Conservation (phyloP, 2,329 filamentous ascomycete species). For the Tolypocladium album region DNA sequence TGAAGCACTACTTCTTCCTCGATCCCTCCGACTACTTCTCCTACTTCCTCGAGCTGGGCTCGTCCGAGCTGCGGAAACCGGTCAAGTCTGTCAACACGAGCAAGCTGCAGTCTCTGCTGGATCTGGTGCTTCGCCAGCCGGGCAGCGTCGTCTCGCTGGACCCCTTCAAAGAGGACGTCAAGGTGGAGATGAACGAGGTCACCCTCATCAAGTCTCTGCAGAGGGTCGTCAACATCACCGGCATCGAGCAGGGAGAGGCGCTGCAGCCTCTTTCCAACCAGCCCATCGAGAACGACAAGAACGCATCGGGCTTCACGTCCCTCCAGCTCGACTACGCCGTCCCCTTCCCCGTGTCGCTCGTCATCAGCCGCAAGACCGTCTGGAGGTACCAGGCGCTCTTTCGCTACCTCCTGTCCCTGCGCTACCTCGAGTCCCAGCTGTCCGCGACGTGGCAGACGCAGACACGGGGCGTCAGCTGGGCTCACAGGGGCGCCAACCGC, state of each 20-base stretch:
- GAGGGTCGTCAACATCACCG: slow-evolving; percentile 92
- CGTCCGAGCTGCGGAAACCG: slow-evolving; percentile 82
- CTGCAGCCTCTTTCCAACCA: slow-evolving; percentile 62
- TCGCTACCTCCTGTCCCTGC: slow-evolving; percentile 80
- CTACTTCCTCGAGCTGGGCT: slow-evolving; percentile 87
- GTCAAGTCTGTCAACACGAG: slow-evolving; percentile 81
- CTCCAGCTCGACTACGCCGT: slow-evolving; percentile 90
- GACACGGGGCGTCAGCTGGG: slow-evolving; percentile 71
- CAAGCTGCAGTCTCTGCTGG: slow-evolving; percentile 91
- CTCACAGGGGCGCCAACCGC: slow-evolving; percentile 62
- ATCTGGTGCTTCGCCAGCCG: slow-evolving; percentile 90
- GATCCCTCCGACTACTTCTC: slow-evolving; percentile 97
- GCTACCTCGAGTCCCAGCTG: slow-evolving; percentile 80
- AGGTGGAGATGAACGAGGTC: slow-evolving; percentile 93
- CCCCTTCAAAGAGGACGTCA: slow-evolving; percentile 96
- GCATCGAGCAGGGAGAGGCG: slow-evolving; percentile 81
- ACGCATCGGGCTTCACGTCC: slow-evolving; percentile 82
- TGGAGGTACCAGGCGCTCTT: slow-evolving; percentile 94
- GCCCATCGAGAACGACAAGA: slow-evolving; percentile 68
- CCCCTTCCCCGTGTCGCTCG: slow-evolving; percentile 88
- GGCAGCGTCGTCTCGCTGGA: slow-evolving; percentile 89
- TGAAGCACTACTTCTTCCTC: slow-evolving; percentile 99
- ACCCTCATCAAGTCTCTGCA: slow-evolving; percentile 89
- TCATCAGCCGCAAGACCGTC: slow-evolving; percentile 93
- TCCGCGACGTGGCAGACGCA: slow-evolving; percentile 86